Evolutionary conservation across 371 early-diverging fungal genomes (phyloP), one percentile per base, ranked within the genome.

Genomic region (Choanephora cucurbitarum): DNA sequence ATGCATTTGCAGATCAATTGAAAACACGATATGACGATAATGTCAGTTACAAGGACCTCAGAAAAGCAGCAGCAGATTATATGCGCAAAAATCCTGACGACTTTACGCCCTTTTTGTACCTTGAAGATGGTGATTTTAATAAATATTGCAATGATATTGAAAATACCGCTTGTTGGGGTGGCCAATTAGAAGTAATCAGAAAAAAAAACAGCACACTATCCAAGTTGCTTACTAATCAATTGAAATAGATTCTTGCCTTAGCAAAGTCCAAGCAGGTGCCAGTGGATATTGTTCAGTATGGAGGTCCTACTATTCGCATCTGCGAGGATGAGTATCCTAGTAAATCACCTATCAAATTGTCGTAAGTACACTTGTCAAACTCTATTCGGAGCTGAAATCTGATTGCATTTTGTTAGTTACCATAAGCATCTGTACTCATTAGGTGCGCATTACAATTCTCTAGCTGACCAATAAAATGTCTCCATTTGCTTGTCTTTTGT

Each of bases 101-200:
- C 58, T 97, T 95, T 71, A 57, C 87, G 17, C 97, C 97, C 6
- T 97, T 95, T 63, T 66, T 96, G 56, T 79, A 87, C 18, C 85
- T 83, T 44, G 88, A 94, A 41, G 73, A 76, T 18, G 97, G 95
- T n/a, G 85, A 91, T 58, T 93, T 87, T 71, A 72, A 76, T 43
- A 64, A 67, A 42, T 91, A 96, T 62, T 94, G 94, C 69, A 58
- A 85, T 58, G 86, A 85, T 33, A 73, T 96, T 18, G 93, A 88
- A 49, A 61, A 72, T 24, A 91, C 94, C 0, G 91, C 96, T 5
- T 80, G 83, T 1, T 97, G 98, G 98, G 98, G 97, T 52, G 97
- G 98, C 13, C 93, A 97, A 55, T 71, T 89, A 5, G 97, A 97
- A 82, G 92, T 95, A 80, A n/a, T n/a, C n/a, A n/a, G n/a, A 66